phyloP scores from a whole-genome alignment of 768 basidiomycete genomes.

The Boletus rex-veris region DNA sequence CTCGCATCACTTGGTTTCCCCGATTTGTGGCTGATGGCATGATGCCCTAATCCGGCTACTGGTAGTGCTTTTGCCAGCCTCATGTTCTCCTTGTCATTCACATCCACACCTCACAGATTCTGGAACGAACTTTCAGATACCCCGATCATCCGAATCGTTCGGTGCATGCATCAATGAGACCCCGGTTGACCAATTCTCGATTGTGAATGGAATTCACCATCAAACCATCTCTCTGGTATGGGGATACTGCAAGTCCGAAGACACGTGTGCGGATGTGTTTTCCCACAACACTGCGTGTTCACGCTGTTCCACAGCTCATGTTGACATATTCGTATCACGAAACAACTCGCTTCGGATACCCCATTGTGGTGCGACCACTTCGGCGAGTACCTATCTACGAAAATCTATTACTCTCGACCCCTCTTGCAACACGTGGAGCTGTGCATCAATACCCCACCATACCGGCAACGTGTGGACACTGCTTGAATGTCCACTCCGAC shows the following conservation, averaged over 20 bases:
- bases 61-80: slow-evolving; percentile 25
- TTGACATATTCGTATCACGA: not conserved
- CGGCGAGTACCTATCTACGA: not conserved
- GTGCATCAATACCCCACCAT: slow-evolving; percentile 11
- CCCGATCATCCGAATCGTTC: slow-evolving; percentile 22
- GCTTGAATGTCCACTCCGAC: not conserved
- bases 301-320: not conserved
- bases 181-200: slow-evolving; percentile 10
- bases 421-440: slow-evolving; percentile 16
- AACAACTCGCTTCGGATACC: not conserved
- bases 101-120: slow-evolving; percentile 22
- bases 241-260: not conserved
- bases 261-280: slow-evolving; percentile 4
- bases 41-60: slow-evolving; percentile 14
- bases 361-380: not conserved
- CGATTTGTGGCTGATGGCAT: slow-evolving; percentile 8
- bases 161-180: slow-evolving; percentile 15
- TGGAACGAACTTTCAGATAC: slow-evolving; percentile 17
- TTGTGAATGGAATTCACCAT: not conserved
- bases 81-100: slow-evolving; percentile 27
- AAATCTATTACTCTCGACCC: not conserved
- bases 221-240: not conserved
- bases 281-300: not conserved
- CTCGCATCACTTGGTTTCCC: slow-evolving; percentile 12
- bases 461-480: slow-evolving; percentile 14